These are phyloP conservation scores for Dendrostoma leiphaemia DNA, from an alignment of 2,329 filamentous ascomycete species.

Conservation along the genomic window DNA sequence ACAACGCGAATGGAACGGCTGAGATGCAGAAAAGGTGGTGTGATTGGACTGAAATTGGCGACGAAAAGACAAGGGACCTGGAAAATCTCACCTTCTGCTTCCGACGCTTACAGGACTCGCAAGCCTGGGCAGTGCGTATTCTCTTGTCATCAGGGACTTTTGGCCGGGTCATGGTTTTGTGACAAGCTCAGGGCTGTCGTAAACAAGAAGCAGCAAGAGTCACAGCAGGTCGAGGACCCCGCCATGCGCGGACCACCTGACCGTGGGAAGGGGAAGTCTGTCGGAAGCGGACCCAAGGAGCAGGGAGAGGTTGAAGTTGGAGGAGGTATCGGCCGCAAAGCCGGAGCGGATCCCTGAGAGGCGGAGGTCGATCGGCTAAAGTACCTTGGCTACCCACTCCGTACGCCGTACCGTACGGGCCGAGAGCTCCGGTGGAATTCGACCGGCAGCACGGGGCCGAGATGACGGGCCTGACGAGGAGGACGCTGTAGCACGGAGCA, in stretches of 20 bases:
- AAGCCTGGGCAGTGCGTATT: slow-evolving; percentile 62
- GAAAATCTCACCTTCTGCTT: slow-evolving; percentile 62
- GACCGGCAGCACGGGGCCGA: neutral
- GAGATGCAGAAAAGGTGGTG: too few species aligned
- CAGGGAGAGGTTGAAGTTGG: neutral
- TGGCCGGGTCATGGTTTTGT: slow-evolving; percentile 44
- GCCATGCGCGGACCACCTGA: neutral
- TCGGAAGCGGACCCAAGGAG: neutral
- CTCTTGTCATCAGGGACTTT: slow-evolving; percentile 59
- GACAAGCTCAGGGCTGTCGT: slow-evolving; percentile 3
- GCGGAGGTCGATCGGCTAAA: slow-evolving; percentile 1
- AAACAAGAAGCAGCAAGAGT: neutral
- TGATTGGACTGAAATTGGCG: too few species aligned
- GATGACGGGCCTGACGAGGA: too few species aligned
- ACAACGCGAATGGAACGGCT: too few species aligned
- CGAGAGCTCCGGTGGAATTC: neutral
- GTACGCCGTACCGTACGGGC: slow-evolving; percentile 1
- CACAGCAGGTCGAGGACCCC: neutral
- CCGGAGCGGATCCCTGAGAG: neutral
- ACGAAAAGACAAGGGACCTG: neutral
- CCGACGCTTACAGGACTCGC: slow-evolving; percentile 62
- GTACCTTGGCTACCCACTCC: neutral
- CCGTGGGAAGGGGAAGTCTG: neutral
- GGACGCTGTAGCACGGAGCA: too few species aligned
- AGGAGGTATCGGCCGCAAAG: neutral